phyloP scores from a whole-genome alignment of 2,329 filamentous ascomycete genomes.

The Aspergillus jensenii region DNA sequence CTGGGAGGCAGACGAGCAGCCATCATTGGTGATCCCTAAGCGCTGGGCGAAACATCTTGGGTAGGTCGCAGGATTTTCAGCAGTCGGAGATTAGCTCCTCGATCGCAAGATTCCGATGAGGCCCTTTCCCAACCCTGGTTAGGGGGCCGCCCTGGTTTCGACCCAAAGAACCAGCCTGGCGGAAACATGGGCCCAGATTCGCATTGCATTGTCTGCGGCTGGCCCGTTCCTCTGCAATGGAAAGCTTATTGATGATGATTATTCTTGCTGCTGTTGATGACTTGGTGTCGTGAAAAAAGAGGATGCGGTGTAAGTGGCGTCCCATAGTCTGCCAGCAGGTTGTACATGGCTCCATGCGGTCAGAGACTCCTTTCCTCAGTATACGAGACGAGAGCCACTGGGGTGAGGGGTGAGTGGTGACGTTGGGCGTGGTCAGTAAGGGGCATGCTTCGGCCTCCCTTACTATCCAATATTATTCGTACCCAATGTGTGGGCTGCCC shows the following conservation, averaged over 20 bases:
- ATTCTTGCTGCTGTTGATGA: too few species aligned
- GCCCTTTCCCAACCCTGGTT: neutral
- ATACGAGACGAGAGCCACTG: too few species aligned
- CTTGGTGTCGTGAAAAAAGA: neutral
- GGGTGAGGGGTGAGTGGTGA: too few species aligned
- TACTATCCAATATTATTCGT: neutral
- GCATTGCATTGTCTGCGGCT: neutral
- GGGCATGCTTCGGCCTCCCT: neutral
- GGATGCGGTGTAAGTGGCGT: neutral
- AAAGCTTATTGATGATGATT: neutral
- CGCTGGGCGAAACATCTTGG: neutral
- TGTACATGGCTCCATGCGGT: neutral
- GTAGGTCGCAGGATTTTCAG: neutral
- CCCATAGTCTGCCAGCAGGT: neutral
- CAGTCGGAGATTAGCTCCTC: neutral
- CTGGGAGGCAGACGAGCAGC: neutral
- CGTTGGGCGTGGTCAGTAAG: neutral
- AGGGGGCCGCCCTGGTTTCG: neutral
- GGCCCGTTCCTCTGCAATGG: neutral
- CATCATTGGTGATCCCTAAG: neutral
- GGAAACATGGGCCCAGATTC: neutral
- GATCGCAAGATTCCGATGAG: neutral
- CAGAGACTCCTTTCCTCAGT: neutral
- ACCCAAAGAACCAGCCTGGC: neutral
- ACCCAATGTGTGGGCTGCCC: neutral